Evolutionary conservation across 2,329 filamentous ascomycete genomes (phyloP).

Genomic region (Chlorencoelia australis): DNA sequence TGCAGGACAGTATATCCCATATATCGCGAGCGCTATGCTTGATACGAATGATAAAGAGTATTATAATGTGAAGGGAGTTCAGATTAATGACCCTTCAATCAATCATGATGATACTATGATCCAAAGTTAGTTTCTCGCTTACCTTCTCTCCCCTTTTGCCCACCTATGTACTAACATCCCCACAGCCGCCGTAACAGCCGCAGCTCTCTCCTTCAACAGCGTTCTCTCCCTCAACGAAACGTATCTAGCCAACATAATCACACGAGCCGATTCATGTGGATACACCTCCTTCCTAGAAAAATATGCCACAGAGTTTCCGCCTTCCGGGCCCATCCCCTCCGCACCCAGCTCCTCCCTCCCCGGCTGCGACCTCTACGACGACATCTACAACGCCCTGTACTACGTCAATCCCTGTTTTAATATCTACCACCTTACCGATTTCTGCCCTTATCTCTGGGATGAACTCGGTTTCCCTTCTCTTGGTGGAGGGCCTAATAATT

Average conservation of each 20-base stretch:
- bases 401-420: constrained; percentile 53
- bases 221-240: constrained; percentile 44
- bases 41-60: constrained; percentile 40
- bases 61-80: constrained; percentile 47
- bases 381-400: constrained; percentile 38
- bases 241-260: constrained; percentile 36
- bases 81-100: constrained; percentile 52
- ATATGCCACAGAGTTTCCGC: constrained; percentile 45
- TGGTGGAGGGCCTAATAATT: constrained; percentile 42
- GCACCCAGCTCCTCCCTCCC: constrained; percentile 9
- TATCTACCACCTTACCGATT: constrained; percentile 50
- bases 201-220: constrained; percentile 38
- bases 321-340: constrained; percentile 40
- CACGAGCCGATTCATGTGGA: constrained; percentile 37
- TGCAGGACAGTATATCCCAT: constrained; percentile 36
- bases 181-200: constrained; percentile 34
- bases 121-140: constrained; percentile 10
- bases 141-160: too few relatives aligned
- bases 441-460: constrained; percentile 23
- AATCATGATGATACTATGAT: constrained; percentile 25
- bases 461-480: constrained; percentile 34
- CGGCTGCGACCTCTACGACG: constrained; percentile 26
- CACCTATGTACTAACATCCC: constrained; percentile 4
- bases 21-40: constrained; percentile 43
- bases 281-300: constrained; percentile 40